A percentile compares a stretch with the other conserved stretches of the same genome.
phyloP scores from a whole-genome alignment of 78 protist genomes.

The Polysphondylium violaceum region DNA sequence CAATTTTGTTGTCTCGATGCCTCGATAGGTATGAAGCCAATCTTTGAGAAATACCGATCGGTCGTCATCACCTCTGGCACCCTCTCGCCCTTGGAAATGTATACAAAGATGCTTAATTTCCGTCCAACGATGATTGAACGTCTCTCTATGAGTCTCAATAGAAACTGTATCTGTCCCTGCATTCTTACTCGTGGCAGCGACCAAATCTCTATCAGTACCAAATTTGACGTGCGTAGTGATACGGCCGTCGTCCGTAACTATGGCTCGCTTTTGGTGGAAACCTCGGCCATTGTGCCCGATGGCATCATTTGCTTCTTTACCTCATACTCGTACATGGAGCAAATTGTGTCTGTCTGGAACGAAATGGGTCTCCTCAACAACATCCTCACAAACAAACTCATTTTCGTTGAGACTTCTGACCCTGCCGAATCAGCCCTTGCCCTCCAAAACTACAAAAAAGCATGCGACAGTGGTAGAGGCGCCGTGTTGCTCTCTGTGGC shows the following conservation, averaged over 20 bases:
- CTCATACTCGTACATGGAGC: slow-evolving; percentile 96
- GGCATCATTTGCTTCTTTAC: slow-evolving; percentile 99
- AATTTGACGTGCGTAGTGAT: slow-evolving; percentile 81
- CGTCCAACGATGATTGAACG: slow-evolving; percentile 85
- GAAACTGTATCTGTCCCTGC: slow-evolving; percentile 87
- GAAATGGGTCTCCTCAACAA: slow-evolving; percentile 84
- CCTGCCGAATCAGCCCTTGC: slow-evolving; percentile 96
- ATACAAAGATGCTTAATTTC: slow-evolving; percentile 93
- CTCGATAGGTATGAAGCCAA: slow-evolving; percentile 94
- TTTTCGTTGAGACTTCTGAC: slow-evolving; percentile 97
- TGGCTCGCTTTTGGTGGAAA: slow-evolving; percentile 90
- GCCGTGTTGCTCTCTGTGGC: slow-evolving; percentile 98
- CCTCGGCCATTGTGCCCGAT: slow-evolving; percentile 94
- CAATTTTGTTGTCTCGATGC: slow-evolving; percentile 96
- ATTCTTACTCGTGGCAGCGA: slow-evolving; percentile 89
- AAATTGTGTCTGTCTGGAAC: slow-evolving; percentile 89
- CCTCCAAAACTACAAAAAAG: slow-evolving; percentile 92
- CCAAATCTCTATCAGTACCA: slow-evolving; percentile 83
- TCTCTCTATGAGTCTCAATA: slow-evolving; percentile 81
- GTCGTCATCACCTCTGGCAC: slow-evolving; percentile 95
- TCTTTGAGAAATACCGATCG: slow-evolving; percentile 85
- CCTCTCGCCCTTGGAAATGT: slow-evolving; percentile 98
- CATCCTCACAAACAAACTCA: slow-evolving; percentile 87
- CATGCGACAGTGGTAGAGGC: slow-evolving; percentile 95
- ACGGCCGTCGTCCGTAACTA: slow-evolving; percentile 91